Evolutionary conservation across 257 asterid species (phyloP).

Genomic region (Avicennia marina): DNA sequence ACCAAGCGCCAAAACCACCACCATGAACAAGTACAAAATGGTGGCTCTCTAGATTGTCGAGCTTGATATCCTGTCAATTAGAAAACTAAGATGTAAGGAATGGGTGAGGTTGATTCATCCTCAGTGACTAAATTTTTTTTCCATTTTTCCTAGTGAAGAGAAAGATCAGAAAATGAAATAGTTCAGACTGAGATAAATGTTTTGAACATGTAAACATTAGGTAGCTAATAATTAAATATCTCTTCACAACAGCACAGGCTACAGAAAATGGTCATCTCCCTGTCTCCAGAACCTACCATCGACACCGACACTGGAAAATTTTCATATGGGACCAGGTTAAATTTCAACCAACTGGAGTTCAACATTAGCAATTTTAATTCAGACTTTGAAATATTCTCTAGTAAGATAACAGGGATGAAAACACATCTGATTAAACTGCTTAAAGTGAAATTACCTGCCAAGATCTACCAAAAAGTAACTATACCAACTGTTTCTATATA

Average conservation of each 20-base stretch:
- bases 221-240: neutral
- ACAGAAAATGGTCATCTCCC: neutral
- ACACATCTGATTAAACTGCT: too few relatives aligned
- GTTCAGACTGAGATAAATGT: neutral
- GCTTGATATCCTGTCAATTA: slow-evolving; percentile 59
- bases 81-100: neutral
- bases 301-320: neutral
- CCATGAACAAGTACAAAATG: slow-evolving; percentile 98
- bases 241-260: neutral
- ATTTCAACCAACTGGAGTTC: too few relatives aligned
- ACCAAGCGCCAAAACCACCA: slow-evolving; percentile 99
- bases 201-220: slow-evolving; percentile 1
- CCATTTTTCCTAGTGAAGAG: neutral
- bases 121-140: neutral
- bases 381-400: too few relatives aligned
- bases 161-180: neutral
- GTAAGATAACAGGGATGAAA: too few relatives aligned
- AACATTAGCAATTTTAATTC: too few relatives aligned
- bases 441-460: too few relatives aligned
- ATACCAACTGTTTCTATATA: too few relatives aligned
- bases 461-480: too few relatives aligned
- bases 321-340: neutral
- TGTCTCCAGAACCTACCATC: neutral
- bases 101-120: neutral
- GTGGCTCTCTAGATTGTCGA: slow-evolving; percentile 64